Base-by-base conservation (phyloP, 2,329 filamentous ascomycete species). In the Coniochaeta hoffmannii region DNA sequence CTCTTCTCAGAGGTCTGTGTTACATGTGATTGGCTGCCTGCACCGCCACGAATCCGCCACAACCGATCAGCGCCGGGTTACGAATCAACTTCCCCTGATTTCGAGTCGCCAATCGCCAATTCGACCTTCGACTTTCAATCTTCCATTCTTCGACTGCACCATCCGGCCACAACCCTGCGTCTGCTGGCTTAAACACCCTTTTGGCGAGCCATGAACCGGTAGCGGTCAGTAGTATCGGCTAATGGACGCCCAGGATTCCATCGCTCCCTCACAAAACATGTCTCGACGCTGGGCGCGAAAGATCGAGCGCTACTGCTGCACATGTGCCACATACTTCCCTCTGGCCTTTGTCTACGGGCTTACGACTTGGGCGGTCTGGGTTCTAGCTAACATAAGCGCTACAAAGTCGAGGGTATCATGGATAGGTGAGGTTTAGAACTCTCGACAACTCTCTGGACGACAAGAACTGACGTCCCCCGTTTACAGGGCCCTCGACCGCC, bases 331-430 rank as follows among this genome's bases (percentile, higher is more conserved):
- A 26, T 96, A 91, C 70, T 89, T 96, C 62, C 93, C 93, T n/a
- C 78, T 97, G 17, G 76, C 76, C 28, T 96, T 97, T 67, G 89
- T 97, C 57, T 97, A 96, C 66, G 81, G 87, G 55, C 71, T 97
- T 62, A 93, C 90, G n/a, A 88, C 88, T 11, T 99, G 94, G 94
- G 92, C 90, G 2, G 82, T 88, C n/a, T 97, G 88, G 80, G 91
- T 96, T 9, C 81, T 92, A 63, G 80, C 88, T 50, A 85, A 78
- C 56, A 88, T 96, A 57, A 88, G 89, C 53, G 77, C 80, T 28
- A 74, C 72, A 53, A 74, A 78, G 19, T 72, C 75, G 6, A 76
- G 77, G 56, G 79, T 74, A 52, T 68, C 69, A 15, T 85, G 81
- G 80, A 76, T 82, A 65, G 83, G 83, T 85, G 73, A 50, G 76